Evolutionary conservation across 148 eudicot genomes (phyloP).

Genomic region (Agrostemma githago): DNA sequence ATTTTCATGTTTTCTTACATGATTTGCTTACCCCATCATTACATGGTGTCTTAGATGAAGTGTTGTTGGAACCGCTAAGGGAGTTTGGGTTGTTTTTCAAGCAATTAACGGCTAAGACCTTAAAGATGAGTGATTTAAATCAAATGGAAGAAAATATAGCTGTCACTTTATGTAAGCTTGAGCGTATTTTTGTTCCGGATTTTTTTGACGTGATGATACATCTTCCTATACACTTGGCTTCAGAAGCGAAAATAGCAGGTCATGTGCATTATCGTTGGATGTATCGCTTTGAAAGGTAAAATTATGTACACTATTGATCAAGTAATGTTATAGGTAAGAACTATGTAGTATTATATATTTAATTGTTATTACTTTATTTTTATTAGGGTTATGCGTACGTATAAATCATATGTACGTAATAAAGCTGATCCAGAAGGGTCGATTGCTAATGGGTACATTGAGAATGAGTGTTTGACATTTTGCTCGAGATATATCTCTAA

Average conservation of each 20-base stretch:
- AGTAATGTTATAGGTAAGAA: background rate
- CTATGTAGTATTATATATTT: background rate
- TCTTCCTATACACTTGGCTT: background rate
- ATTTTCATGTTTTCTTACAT: background rate
- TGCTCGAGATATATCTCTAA: no score
- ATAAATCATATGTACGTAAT: background rate
- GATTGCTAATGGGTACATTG: no score
- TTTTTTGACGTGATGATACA: background rate
- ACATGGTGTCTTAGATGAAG: constrained; percentile 6
- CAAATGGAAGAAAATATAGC: background rate
- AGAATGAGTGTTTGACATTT: no score
- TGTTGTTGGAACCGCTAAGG: background rate
- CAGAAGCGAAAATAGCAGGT: background rate
- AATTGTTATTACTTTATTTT: background rate
- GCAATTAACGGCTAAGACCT: background rate
- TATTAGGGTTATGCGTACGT: background rate
- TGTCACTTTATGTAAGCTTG: background rate
- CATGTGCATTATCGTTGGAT: background rate
- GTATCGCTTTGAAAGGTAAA: constrained; percentile 6
- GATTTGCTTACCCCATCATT: background rate
- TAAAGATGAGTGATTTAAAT: background rate
- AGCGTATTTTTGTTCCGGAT: background rate
- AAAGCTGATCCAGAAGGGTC: no score
- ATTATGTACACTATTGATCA: background rate
- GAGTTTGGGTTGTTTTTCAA: background rate